Evolutionary conservation across 495 filamentous ascomycete genomes (phyloP).

Genomic region (Penicillium nucicola): DNA sequence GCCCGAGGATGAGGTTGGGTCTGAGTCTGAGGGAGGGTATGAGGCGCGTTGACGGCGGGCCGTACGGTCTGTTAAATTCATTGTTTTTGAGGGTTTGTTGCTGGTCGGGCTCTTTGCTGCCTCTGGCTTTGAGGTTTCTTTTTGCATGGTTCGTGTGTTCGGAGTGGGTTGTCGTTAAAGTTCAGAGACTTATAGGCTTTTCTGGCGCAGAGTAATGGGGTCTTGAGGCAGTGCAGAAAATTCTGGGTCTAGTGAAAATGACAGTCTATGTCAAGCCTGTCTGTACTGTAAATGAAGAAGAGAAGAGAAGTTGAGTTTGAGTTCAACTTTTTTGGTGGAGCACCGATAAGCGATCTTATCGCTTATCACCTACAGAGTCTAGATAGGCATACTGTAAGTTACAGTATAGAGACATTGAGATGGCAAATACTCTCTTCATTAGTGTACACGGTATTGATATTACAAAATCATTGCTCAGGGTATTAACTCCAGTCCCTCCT

Average conservation of each 20-base stretch:
- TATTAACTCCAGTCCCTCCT: slow-evolving; percentile 6
- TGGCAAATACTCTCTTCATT: neutral
- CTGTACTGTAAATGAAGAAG: neutral
- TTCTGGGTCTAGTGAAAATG: neutral
- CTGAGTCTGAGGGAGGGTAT: slow-evolving; percentile 23
- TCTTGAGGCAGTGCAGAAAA: neutral
- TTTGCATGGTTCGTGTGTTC: neutral
- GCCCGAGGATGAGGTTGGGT: slow-evolving; percentile 40
- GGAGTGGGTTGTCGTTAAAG: neutral
- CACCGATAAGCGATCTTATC: slow-evolving; percentile 11
- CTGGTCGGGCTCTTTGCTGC: neutral
- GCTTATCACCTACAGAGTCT: slow-evolving; percentile 15
- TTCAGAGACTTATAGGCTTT: neutral
- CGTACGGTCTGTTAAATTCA: slow-evolving; percentile 12
- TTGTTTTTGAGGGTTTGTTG: neutral
- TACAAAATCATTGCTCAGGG: slow-evolving; percentile 2
- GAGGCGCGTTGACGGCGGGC: neutral
- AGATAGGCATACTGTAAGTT: too few relatives aligned
- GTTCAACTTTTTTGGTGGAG: slow-evolving; percentile 29
- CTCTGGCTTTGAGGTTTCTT: neutral
- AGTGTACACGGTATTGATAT: slow-evolving; percentile 9
- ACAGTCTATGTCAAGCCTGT: neutral
- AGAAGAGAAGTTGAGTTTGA: slow-evolving; percentile 11
- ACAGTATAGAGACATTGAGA: neutral
- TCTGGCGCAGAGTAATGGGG: neutral